phyloP scores from a whole-genome alignment of 805 yeast species.

The Yamadazyma kitorensis region DNA sequence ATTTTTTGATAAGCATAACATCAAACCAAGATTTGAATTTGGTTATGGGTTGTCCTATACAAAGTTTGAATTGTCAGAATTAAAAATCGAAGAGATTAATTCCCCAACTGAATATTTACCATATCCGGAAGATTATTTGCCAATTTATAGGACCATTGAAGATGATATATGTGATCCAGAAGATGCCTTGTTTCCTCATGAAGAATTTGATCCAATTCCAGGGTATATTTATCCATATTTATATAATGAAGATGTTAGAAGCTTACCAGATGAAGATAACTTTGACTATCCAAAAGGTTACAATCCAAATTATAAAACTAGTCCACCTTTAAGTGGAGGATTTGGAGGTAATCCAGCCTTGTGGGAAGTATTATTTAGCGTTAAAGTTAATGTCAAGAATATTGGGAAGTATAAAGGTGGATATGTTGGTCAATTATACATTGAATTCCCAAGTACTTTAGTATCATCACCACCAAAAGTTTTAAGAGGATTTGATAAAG shows the following conservation, averaged over 20 bases:
- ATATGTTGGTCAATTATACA: slow-evolving; percentile 51
- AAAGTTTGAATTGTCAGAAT: slow-evolving; percentile 31
- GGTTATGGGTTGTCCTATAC: slow-evolving; percentile 63
- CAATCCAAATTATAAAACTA: slow-evolving; percentile 30
- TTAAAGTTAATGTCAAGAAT: slow-evolving; percentile 45
- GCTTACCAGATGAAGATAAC: slow-evolving; percentile 33
- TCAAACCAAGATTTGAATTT: slow-evolving; percentile 58
- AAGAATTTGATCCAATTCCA: slow-evolving; percentile 50
- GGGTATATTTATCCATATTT: slow-evolving; percentile 58
- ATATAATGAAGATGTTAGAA: slow-evolving; percentile 31
- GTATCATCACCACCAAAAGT: slow-evolving; percentile 52
- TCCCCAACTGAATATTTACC: slow-evolving; percentile 46
- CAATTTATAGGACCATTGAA: slow-evolving; percentile 39
- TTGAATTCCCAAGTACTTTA: slow-evolving; percentile 48
- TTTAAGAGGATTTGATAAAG: slow-evolving; percentile 58
- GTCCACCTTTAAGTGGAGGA: slow-evolving; percentile 47
- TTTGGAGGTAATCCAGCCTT: slow-evolving; percentile 60
- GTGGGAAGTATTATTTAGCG: slow-evolving; percentile 51
- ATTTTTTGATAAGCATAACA: slow-evolving; percentile 53
- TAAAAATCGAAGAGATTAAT: slow-evolving; percentile 40
- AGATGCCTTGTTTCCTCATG: slow-evolving; percentile 53
- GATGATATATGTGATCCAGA: slow-evolving; percentile 53
- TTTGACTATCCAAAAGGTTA: slow-evolving; percentile 41
- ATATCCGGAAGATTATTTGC: slow-evolving; percentile 44
- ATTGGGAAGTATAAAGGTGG: slow-evolving; percentile 47